Evolutionary conservation across 1,284 basidiomycete species (phyloP), one percentile per base, ranked within the genome.

Genomic region (Lentinula novae-zelandiae): DNA sequence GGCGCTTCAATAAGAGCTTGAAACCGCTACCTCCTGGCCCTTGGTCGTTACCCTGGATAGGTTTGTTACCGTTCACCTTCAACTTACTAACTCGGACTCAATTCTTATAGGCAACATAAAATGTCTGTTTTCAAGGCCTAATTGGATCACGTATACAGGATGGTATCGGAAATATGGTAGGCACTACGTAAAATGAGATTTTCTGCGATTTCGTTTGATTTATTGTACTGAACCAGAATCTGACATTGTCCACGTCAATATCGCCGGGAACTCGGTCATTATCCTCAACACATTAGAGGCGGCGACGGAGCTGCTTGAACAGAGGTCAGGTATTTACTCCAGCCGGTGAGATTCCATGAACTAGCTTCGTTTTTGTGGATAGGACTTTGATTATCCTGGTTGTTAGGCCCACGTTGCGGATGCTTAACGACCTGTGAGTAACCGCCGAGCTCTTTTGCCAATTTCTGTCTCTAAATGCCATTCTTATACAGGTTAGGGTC

Each of bases 191-290:
- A 3, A 27, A 33, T 22, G 12, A 31, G 4, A 10, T 15, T 10
- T 15, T 9, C 15, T 17, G 15, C 8, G 22, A 53, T 36, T 36
- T 7, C 27, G 31, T 36, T 15, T 20, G 33, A 20, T 12, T 17
- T 2, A 27, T 31, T 39, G 12, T 34, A 10, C 27, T 31, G 20
- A 38, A 10, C 36, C 33, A 61, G 60, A 58, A 6, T 58, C 55
- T 13, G 56, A 61, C 51, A 53, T 61, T 15, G 53, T 61, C 17
- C 54, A 61, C 34, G 7, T 62, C 20, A 53, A 58, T 38, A 38
- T 59, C 33, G 61, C 57, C 3, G 61, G 61, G 12, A 48, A 38
- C 1, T 51, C 50, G 8, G 6, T 59, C 7, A 46, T 59, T n/a
- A 59, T 40, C 22, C 34, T 62, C 38, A 44, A 62, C 34, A 49